Percentiles rank a stretch among this genome's conserved stretches.
Evolutionary conservation across 2,329 filamentous ascomycete species (phyloP).

Genomic region (Trichoderma afroharzianum): DNA sequence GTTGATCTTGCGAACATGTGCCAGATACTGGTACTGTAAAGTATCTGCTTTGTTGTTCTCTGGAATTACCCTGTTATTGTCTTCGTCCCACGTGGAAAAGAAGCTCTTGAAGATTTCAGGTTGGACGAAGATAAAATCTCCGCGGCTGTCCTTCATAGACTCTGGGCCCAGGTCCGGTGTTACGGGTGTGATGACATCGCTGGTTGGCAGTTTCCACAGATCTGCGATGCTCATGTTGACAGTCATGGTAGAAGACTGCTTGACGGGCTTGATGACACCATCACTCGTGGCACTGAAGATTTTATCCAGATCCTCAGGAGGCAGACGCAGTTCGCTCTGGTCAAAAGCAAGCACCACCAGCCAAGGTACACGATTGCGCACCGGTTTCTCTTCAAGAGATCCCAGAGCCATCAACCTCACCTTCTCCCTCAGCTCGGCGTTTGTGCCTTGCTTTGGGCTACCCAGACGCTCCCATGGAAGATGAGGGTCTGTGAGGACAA

Average conservation of each 20-base stretch:
- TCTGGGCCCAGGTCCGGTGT: background rate
- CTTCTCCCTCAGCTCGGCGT: background rate
- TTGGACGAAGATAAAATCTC: background rate
- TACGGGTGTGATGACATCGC: background rate
- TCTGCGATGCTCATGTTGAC: background rate
- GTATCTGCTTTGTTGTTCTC: background rate
- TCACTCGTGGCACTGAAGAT: background rate
- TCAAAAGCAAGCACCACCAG: background rate
- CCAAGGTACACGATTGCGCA: background rate
- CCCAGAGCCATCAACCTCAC: background rate
- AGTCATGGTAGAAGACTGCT: background rate
- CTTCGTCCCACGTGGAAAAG: background rate
- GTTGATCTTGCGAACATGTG: background rate
- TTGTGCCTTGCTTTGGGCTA: background rate
- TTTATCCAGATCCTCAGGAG: background rate
- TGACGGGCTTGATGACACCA: background rate
- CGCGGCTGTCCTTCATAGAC: background rate
- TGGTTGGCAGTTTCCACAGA: background rate
- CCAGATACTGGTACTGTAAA: background rate
- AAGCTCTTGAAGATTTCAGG: background rate
- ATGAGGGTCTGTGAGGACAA: background rate
- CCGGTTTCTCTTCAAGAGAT: background rate
- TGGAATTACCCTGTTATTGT: background rate
- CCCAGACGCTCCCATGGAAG: background rate
- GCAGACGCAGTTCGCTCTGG: background rate